phyloP scores from a whole-genome alignment of 495 filamentous ascomycete genomes.

The Sphaerosporella brunnea region DNA sequence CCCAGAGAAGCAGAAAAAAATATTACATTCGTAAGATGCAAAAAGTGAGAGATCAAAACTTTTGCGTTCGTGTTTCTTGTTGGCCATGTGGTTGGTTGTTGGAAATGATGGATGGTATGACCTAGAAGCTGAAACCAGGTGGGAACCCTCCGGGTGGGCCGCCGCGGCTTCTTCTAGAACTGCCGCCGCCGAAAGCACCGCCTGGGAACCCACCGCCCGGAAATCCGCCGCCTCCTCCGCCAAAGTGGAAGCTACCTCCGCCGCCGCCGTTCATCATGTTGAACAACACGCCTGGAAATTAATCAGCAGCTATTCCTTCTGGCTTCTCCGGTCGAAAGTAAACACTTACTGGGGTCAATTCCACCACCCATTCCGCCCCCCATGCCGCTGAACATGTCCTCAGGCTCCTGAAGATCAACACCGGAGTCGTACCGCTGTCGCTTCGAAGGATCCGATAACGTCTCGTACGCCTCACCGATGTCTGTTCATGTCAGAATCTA shows the following conservation, averaged over 20 bases:
- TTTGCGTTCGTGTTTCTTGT: too few relatives aligned
- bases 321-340: background rate
- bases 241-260: constrained; percentile 33
- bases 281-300: constrained; percentile 40
- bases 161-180: constrained; percentile 9
- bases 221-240: constrained; percentile 25
- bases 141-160: constrained; percentile 14
- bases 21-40: too few relatives aligned
- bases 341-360: constrained; percentile 38
- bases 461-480: constrained; percentile 26
- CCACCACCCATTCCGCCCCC: constrained; percentile 27
- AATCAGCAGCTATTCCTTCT: constrained; percentile 4
- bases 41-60: too few relatives aligned
- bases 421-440: constrained; percentile 81
- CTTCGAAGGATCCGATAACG: constrained; percentile 38
- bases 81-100: too few relatives aligned
- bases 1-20: too few relatives aligned
- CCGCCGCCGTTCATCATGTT: constrained; percentile 40
- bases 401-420: constrained; percentile 72
- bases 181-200: constrained; percentile 10
- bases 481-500: constrained; percentile 6
- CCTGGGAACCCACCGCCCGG: constrained; percentile 27
- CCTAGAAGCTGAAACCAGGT: constrained; percentile 18
- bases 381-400: constrained; percentile 69
- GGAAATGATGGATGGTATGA: too few relatives aligned